Conservation (phyloP, 1,139 yeast species). For the Hemisphaericaspora subhashii region DNA sequence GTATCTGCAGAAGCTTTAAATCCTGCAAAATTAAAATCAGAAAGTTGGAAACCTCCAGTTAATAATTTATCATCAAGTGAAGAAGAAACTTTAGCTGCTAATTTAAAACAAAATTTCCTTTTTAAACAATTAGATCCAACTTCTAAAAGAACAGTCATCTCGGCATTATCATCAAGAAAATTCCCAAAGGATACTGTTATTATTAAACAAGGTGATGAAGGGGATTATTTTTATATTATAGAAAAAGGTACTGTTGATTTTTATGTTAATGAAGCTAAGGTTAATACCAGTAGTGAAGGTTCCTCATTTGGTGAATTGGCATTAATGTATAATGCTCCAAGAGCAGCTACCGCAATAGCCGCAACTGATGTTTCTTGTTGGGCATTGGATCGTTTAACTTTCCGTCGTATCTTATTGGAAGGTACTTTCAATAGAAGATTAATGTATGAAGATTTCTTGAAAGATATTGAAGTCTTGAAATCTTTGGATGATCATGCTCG, state of each 20-base stretch:
- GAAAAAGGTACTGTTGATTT: constrained; percentile 85
- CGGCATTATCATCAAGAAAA: constrained; percentile 74
- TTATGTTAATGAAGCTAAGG: constrained; percentile 69
- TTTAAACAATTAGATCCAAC: constrained; percentile 76
- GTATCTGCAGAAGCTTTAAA: constrained; percentile 80
- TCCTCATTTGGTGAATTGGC: constrained; percentile 96
- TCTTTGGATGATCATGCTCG: constrained; percentile 78
- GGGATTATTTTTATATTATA: constrained; percentile 88
- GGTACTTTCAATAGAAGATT: constrained; percentile 88
- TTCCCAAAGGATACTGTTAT: constrained; percentile 63
- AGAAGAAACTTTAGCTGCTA: constrained; percentile 62
- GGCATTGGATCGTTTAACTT: constrained; percentile 93
- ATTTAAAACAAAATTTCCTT: constrained; percentile 78
- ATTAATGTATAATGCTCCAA: constrained; percentile 93
- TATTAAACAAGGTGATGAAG: constrained; percentile 93
- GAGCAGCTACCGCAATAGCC: constrained; percentile 94
- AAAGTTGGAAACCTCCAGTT: constrained; percentile 73
- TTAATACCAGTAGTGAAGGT: constrained; percentile 77
- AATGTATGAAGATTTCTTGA: constrained; percentile 86
- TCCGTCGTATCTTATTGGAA: constrained; percentile 86
- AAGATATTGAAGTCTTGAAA: constrained; percentile 80
- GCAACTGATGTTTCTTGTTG: constrained; percentile 65
- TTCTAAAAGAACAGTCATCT: constrained; percentile 73
- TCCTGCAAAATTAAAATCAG: constrained; percentile 56
- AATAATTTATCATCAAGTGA: constrained; percentile 67